phyloP scores from a whole-genome alignment of 2,329 filamentous ascomycete genomes.

The Dryadomyces sulphureus region DNA sequence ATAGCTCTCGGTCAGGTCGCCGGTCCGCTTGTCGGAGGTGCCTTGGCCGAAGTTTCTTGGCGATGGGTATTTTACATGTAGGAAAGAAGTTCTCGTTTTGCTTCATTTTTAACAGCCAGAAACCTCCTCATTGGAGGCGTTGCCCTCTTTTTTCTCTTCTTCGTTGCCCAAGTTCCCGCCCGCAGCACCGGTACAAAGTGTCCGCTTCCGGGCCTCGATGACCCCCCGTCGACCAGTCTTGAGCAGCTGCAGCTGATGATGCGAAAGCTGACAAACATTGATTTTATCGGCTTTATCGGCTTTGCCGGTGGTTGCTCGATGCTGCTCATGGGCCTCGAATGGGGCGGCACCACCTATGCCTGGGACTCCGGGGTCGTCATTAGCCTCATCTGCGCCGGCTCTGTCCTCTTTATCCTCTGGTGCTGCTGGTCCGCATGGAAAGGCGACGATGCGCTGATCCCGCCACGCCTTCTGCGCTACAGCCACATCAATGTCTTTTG shows the following conservation, averaged over 20 bases:
- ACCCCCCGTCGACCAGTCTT: conserved; percentile 13
- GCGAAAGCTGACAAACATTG: conserved; percentile 15
- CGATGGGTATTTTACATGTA: conserved; percentile 37
- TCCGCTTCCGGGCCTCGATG: background rate
- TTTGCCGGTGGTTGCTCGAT: conserved; percentile 25
- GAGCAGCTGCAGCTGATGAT: background rate
- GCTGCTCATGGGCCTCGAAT: conserved; percentile 23
- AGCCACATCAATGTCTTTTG: conserved; percentile 19
- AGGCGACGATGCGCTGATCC: conserved; percentile 12
- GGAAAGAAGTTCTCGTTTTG: background rate
- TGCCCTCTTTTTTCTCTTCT: conserved; percentile 17
- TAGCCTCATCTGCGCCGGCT: background rate
- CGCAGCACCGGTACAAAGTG: background rate
- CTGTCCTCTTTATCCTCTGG: background rate
- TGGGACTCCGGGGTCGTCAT: background rate
- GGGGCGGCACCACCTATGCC: background rate
- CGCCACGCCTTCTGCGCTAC: conserved; percentile 17
- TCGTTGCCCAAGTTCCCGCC: conserved; percentile 14
- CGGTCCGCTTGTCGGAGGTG: conserved; percentile 35
- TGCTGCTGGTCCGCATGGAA: background rate
- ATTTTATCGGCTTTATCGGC: conserved; percentile 25
- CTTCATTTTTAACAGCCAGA: conserved; percentile 22
- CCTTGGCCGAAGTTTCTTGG: conserved; percentile 34
- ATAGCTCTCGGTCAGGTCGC: conserved; percentile 36
- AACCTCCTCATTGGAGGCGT: conserved; percentile 28